phyloP scores from a whole-genome alignment of 495 filamentous ascomycete genomes.

The Aspergillus homomorphus region DNA sequence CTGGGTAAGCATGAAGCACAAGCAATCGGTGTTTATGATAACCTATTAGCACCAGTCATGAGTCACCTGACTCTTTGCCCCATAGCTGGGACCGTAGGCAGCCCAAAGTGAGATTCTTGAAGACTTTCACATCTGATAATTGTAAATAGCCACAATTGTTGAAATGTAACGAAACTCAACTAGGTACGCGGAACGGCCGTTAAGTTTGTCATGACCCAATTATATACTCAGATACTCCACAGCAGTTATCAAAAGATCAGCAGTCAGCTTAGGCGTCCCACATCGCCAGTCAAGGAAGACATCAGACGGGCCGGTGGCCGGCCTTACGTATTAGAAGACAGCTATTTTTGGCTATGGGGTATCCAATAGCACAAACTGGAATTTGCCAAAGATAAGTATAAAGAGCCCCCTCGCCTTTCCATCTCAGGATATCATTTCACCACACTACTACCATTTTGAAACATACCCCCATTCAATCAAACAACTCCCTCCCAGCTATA shows the following conservation, averaged over 20 bases:
- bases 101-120: background rate
- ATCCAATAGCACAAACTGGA: background rate
- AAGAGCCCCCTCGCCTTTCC: background rate
- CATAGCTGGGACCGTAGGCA: constrained; percentile 1
- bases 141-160: background rate
- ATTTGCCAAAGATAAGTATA: background rate
- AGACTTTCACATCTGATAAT: background rate
- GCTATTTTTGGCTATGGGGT: constrained; percentile 4
- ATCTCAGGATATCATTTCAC: background rate
- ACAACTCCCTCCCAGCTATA: constrained; percentile 1
- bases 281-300: constrained; percentile 2
- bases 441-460: background rate
- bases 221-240: background rate
- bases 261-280: constrained; percentile 7
- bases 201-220: background rate
- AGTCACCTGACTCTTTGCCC: background rate
- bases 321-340: constrained; percentile 1
- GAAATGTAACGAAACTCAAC: background rate
- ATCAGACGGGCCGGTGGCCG: background rate
- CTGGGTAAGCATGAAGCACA: constrained; percentile 1
- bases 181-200: background rate
- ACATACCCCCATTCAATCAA: background rate
- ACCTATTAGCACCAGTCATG: background rate
- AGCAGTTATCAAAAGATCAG: background rate
- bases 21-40: background rate